Evolutionary conservation across 2,329 filamentous ascomycete genomes (phyloP).

Genomic region (Pyrenophora teres): DNA sequence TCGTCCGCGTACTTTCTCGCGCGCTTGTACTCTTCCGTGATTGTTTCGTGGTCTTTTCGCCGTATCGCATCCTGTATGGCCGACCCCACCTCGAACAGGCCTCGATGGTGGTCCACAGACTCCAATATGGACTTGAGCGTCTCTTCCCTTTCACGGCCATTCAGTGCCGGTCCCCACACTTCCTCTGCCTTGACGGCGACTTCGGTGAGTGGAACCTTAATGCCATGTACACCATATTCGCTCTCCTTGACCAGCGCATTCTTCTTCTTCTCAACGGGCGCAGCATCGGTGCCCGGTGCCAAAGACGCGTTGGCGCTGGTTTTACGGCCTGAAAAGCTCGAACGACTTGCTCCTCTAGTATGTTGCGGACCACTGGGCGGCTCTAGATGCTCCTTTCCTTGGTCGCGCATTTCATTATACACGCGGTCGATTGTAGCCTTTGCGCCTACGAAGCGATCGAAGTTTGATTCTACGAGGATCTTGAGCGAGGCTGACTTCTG

Average conservation of each 20-base stretch:
- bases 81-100: constrained; percentile 79
- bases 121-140: constrained; percentile 77
- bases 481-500: constrained; percentile 97
- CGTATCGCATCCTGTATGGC: constrained; percentile 83
- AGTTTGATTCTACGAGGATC: constrained; percentile 94
- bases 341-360: constrained; percentile 70
- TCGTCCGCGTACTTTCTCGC: constrained; percentile 84
- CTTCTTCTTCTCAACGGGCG: constrained; percentile 68
- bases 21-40: constrained; percentile 83
- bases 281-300: constrained; percentile 36
- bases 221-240: constrained; percentile 54
- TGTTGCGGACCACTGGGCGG: constrained; percentile 54
- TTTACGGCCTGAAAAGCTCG: constrained; percentile 59
- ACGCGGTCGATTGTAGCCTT: constrained; percentile 99
- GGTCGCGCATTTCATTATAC: constrained; percentile 88
- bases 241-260: constrained; percentile 92
- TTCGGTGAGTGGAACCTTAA: constrained; percentile 85
- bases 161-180: constrained; percentile 93
- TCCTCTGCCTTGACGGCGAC: constrained; percentile 94
- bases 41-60: constrained; percentile 83
- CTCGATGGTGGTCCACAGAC: constrained; percentile 77
- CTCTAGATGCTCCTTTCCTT: constrained; percentile 61
- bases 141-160: constrained; percentile 88
- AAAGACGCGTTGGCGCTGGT: constrained; percentile 37
- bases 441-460: constrained; percentile 95